A percentile compares a stretch with the other conserved stretches of the same genome.
Conservation (phyloP, 805 yeast species). For the Kodamaea neixiangensis region DNA sequence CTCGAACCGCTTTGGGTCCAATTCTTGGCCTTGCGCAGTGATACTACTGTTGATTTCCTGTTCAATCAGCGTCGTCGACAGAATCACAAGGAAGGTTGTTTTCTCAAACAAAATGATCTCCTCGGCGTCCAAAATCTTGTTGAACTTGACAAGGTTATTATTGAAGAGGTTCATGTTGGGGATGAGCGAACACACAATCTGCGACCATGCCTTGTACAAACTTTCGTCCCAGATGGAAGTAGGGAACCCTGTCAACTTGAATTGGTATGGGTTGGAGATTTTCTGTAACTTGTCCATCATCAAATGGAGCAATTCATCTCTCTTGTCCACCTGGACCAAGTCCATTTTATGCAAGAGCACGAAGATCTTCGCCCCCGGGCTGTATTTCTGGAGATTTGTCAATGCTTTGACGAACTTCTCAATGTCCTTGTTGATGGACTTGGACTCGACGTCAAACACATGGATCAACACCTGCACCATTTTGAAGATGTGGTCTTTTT, state of each 20-base stretch:
- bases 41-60: constrained; percentile 17
- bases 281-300: constrained; percentile 82
- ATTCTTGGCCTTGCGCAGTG: constrained; percentile 20
- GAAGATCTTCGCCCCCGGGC: constrained; percentile 90
- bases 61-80: constrained; percentile 52
- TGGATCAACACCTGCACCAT: constrained; percentile 95
- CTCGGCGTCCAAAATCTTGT: constrained; percentile 74
- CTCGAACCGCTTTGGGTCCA: constrained; percentile 93
- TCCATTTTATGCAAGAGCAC: constrained; percentile 96
- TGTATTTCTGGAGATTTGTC: constrained; percentile 75
- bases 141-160: constrained; percentile 69
- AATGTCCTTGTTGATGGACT: constrained; percentile 88
- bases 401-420: constrained; percentile 86
- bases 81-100: constrained; percentile 84
- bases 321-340: constrained; percentile 80
- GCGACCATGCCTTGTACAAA: constrained; percentile 95
- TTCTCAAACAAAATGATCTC: constrained; percentile 91
- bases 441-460: constrained; percentile 94
- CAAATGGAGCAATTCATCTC: constrained; percentile 78
- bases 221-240: constrained; percentile 98
- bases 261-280: constrained; percentile 65
- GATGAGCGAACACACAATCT: constrained; percentile 89
- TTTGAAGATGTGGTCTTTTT: constrained; percentile 88
- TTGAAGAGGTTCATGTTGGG: constrained; percentile 88
- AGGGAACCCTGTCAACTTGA: constrained; percentile 80